Evolutionary conservation across 306 rosid species (phyloP).

Genomic region (Citrullus mucosospermus): DNA sequence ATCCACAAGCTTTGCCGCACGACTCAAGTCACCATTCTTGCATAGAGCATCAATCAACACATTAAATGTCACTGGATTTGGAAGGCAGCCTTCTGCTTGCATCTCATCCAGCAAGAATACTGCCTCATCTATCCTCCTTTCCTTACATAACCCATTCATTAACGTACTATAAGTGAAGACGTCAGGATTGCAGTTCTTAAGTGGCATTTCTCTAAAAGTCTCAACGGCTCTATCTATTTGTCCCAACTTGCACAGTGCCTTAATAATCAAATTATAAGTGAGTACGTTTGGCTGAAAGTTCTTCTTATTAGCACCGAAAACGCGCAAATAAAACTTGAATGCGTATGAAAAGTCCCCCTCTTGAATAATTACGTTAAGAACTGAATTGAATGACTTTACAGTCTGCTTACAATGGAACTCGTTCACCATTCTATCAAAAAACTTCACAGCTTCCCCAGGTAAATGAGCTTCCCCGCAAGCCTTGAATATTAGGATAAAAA

Average conservation of each 20-base stretch:
- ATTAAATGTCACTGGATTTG: constrained; percentile 50
- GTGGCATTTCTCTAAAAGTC: constrained; percentile 58
- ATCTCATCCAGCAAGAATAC: constrained; percentile 73
- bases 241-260: constrained; percentile 73
- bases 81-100: constrained; percentile 74
- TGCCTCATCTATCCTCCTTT: constrained; percentile 69
- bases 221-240: constrained; percentile 66
- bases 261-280: constrained; percentile 68
- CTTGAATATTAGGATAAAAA: constrained; percentile 50
- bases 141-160: constrained; percentile 85
- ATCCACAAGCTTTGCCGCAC: constrained; percentile 75
- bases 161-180: constrained; percentile 55
- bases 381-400: constrained; percentile 74
- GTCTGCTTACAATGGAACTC: constrained; percentile 69
- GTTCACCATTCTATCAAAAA: constrained; percentile 63
- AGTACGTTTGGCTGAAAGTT: constrained; percentile 53
- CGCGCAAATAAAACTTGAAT: constrained; percentile 41
- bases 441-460: constrained; percentile 51
- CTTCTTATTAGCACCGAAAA: constrained; percentile 16
- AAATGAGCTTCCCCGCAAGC: constrained; percentile 86
- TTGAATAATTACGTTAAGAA: constrained; percentile 68
- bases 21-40: constrained; percentile 66
- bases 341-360: constrained; percentile 42
- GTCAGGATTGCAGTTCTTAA: constrained; percentile 50
- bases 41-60: constrained; percentile 76